These are phyloP conservation scores for Haplosporangium sp. DNA, from an alignment of 371 early-diverging fungal genomes.

Conservation along the genomic window DNA sequence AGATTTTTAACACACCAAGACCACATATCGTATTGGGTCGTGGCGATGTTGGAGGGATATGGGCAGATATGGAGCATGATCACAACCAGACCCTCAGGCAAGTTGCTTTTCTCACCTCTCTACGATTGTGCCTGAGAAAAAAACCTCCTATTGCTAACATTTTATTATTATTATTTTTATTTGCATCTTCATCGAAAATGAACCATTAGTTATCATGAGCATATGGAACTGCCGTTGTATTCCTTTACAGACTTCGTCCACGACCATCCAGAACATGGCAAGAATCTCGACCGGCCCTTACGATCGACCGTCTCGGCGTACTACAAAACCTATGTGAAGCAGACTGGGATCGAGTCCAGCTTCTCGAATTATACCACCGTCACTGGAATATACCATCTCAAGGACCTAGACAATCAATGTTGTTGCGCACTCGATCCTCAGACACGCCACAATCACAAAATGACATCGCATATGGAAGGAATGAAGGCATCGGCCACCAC, in stretches of 20 bases:
- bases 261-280: constrained; percentile 38
- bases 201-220: constrained; percentile 42
- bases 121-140: too few relatives aligned
- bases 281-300: constrained; percentile 32
- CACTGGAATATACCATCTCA: constrained; percentile 48
- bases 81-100: constrained; percentile 55
- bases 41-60: constrained; percentile 52
- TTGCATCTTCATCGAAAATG: too few relatives aligned
- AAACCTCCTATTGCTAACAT: neutral
- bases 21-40: constrained; percentile 49
- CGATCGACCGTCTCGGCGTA: constrained; percentile 52
- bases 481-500: neutral
- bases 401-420: constrained; percentile 47
- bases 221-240: constrained; percentile 53
- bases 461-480: neutral
- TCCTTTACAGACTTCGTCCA: constrained; percentile 39
- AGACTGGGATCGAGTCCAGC: constrained; percentile 33
- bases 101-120: too few relatives aligned
- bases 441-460: neutral
- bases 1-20: constrained; percentile 18
- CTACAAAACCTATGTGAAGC: constrained; percentile 40
- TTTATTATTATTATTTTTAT: neutral
- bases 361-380: constrained; percentile 45
- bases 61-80: constrained; percentile 52
- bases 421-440: constrained; percentile 40